Evolutionary conservation across 2,329 filamentous ascomycete species (phyloP), one percentile per base, ranked within the genome.

Genomic region (Scytalidium sp.): DNA sequence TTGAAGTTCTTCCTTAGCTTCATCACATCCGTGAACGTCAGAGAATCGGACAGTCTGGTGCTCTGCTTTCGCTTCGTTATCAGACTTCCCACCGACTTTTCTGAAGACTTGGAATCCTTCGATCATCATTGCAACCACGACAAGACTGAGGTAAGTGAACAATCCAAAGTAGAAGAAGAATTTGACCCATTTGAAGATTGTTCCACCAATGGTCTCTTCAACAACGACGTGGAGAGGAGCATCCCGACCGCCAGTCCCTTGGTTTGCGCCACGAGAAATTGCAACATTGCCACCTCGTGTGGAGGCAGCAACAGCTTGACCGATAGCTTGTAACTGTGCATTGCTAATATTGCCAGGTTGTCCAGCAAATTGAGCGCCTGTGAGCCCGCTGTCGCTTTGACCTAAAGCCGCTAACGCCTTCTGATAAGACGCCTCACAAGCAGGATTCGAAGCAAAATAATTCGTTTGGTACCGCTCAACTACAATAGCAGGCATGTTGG

Each of bases 1-100:
- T 69, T 96, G 89, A 3, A 99, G 81, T 69, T 99, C 94, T 62
- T 99, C 95, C 74, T 97, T 99, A 56, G 94, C 94, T 70, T 99
- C 95, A 56, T 97, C 92, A 59, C 93, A 97, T 46, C 94, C 94
- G 66, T 99, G 94, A 6, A 99, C 94, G 66, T 99, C 94, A 50
- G 79, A 80, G 73, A 99, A 99, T 43, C 89, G 85, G 19, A 91
- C 91, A 51, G 82, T 97, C 67, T 99, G 94, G 60, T 92, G 85
- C 68, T 97, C 90, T 7, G 94, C 87, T 67, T 95, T 93, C 53
- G 92, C 91, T 70, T 99, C 91, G 53, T 88, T 89, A 50, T 85
- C 81, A 2, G 78, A 70, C 64, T 79, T 81, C 46, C 84, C 84
- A 11, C 85, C 83, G 9, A 91, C 85, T 53, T 90, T 92, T 69